Conservation (phyloP, 2,329 filamentous ascomycete genomes). For the Colletotrichum sublineola region DNA sequence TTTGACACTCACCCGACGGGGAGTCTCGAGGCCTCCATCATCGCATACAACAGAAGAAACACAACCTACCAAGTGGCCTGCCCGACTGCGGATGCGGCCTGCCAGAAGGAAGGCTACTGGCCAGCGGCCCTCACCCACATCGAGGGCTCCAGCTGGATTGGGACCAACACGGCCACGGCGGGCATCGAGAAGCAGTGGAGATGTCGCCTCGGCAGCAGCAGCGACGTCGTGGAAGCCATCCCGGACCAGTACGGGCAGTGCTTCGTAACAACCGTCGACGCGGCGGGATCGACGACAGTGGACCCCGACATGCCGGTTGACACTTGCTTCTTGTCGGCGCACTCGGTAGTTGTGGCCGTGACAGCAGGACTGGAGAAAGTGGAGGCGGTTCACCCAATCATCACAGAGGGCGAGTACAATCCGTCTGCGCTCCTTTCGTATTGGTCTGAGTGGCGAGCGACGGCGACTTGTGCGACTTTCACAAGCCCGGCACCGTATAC, state of each 20-base stretch:
- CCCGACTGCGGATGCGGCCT: conserved; percentile 23
- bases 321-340: conserved; percentile 29
- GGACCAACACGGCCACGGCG: conserved; percentile 32
- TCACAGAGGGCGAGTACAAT: not conserved
- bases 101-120: conserved; percentile 28
- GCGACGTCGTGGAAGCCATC: not conserved
- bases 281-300: not conserved
- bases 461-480: conserved; percentile 14
- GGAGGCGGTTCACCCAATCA: conserved; percentile 13
- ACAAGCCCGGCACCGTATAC: conserved; percentile 23
- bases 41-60: conserved; percentile 5
- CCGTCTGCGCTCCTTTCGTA: conserved; percentile 16
- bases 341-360: conserved; percentile 26
- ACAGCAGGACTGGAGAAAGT: conserved; percentile 35
- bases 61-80: conserved; percentile 26
- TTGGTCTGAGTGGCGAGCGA: not conserved
- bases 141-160: conserved; percentile 22
- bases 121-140: conserved; percentile 25
- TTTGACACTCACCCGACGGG: conserved; percentile 31
- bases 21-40: conserved; percentile 33
- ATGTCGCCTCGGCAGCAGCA: conserved; percentile 16
- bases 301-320: conserved; percentile 12
- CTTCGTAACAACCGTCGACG: conserved; percentile 22
- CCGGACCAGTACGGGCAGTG: conserved; percentile 24
- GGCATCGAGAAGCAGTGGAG: conserved; percentile 28